phyloP scores from a whole-genome alignment of 352 stramenopile genomes.

The Phytophthora palmivora region DNA sequence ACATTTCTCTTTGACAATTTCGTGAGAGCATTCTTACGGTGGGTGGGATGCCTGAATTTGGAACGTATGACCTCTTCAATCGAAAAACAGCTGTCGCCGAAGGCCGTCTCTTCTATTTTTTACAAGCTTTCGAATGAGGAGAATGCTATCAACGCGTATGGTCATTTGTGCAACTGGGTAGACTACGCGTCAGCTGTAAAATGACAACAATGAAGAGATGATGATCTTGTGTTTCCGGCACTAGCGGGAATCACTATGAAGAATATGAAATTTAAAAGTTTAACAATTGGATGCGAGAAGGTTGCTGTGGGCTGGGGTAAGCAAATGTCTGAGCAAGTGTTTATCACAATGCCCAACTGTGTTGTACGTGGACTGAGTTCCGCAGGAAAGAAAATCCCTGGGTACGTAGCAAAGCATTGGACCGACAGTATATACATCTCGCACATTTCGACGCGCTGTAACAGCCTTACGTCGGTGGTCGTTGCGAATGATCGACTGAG shows the following conservation, averaged over 20 bases:
- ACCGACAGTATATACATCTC: constrained; percentile 18
- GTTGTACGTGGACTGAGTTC: neutral
- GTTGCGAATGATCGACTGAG: constrained; percentile 26
- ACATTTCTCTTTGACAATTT: constrained; percentile 6
- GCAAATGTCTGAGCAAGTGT: constrained; percentile 13
- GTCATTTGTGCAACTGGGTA: constrained; percentile 17
- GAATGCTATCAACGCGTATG: constrained; percentile 1
- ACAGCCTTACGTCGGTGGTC: constrained; percentile 13
- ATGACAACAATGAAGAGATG: constrained; percentile 10
- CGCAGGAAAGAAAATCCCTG: neutral
- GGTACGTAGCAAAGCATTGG: constrained; percentile 15
- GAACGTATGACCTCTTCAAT: constrained; percentile 9
- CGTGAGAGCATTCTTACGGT: neutral
- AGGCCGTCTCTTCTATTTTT: constrained; percentile 8
- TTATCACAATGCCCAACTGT: constrained; percentile 18
- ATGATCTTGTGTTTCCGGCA: constrained; percentile 15
- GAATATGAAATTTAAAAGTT: neutral
- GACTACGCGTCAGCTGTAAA: neutral
- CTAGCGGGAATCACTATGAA: constrained; percentile 7
- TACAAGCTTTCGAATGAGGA: constrained; percentile 1
- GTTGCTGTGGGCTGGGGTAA: constrained; percentile 6
- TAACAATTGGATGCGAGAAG: constrained; percentile 1
- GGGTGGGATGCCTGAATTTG: constrained; percentile 1
- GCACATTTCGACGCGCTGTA: constrained; percentile 10
- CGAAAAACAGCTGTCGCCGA: constrained; percentile 7